A percentile compares a stretch with the other conserved stretches of the same genome.
Evolutionary conservation across 1,284 basidiomycete genomes (phyloP).

Genomic region (Tilletia walkeri): DNA sequence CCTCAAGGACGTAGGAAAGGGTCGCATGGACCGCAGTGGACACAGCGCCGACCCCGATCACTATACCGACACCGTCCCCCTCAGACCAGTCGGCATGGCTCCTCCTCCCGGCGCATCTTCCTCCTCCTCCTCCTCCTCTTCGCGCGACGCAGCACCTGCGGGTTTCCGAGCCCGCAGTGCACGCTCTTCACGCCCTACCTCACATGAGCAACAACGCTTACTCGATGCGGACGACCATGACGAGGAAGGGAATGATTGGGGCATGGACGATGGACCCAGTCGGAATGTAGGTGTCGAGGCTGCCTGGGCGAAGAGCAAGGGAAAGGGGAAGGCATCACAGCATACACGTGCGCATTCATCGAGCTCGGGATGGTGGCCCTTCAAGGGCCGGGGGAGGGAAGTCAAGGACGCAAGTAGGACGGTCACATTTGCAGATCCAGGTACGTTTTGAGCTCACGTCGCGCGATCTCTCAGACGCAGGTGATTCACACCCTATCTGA

Average conservation of each 20-base stretch:
- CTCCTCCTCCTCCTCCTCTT: conserved; percentile 8
- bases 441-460: not conserved
- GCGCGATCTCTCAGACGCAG: not conserved
- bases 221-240: not conserved
- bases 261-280: not conserved
- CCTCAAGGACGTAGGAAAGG: too few species aligned
- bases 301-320: not conserved
- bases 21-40: conserved; percentile 14
- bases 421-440: conserved; percentile 14
- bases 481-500: not conserved
- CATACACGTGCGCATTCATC: not conserved
- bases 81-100: conserved; percentile 11
- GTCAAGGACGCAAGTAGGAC: conserved; percentile 10
- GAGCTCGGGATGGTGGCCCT: not conserved
- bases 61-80: conserved; percentile 1
- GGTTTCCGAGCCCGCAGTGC: conserved; percentile 10
- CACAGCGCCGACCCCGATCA: not conserved
- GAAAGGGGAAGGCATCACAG: not conserved
- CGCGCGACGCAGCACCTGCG: not conserved
- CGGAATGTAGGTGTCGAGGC: not conserved
- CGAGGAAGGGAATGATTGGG: conserved; percentile 1
- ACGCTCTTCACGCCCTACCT: not conserved
- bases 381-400: not conserved
- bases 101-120: not conserved
- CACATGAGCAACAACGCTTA: conserved; percentile 2